A percentile compares a stretch with the other conserved stretches of the same genome.
These are phyloP conservation scores for Puccinia novopanici DNA, from an alignment of 1,284 basidiomycete species.

Conservation along the genomic window DNA sequence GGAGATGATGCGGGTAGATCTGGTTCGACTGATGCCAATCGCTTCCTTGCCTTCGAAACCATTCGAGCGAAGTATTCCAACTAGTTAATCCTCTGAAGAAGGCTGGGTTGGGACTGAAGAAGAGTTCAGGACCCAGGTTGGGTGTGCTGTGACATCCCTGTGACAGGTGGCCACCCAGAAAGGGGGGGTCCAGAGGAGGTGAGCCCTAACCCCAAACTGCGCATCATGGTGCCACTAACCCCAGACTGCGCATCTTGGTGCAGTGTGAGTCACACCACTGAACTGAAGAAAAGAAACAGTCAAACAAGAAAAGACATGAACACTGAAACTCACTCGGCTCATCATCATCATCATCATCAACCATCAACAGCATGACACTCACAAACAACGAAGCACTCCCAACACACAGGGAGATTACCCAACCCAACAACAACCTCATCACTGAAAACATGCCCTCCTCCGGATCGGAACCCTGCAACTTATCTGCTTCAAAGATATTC, in stretches of 20 bases:
- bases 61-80: too few species aligned
- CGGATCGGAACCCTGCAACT: conserved; percentile 1
- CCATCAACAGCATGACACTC: too few species aligned
- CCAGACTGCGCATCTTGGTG: too few species aligned
- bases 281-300: too few species aligned
- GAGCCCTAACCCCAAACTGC: background rate
- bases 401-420: background rate
- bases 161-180: background rate
- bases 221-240: background rate
- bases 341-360: too few species aligned
- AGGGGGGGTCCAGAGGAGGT: background rate
- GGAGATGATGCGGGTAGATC: background rate
- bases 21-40: conserved; percentile 2
- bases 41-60: background rate
- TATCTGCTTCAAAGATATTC: background rate
- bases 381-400: background rate
- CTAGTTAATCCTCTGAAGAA: too few species aligned
- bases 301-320: too few species aligned
- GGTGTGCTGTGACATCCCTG: background rate
- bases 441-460: background rate
- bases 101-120: too few species aligned
- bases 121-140: too few species aligned
- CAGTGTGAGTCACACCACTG: too few species aligned
- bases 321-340: too few species aligned
- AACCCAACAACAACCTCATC: background rate